phyloP scores from a whole-genome alignment of 108 stramenopile species.

The Nitzschia sp. region DNA sequence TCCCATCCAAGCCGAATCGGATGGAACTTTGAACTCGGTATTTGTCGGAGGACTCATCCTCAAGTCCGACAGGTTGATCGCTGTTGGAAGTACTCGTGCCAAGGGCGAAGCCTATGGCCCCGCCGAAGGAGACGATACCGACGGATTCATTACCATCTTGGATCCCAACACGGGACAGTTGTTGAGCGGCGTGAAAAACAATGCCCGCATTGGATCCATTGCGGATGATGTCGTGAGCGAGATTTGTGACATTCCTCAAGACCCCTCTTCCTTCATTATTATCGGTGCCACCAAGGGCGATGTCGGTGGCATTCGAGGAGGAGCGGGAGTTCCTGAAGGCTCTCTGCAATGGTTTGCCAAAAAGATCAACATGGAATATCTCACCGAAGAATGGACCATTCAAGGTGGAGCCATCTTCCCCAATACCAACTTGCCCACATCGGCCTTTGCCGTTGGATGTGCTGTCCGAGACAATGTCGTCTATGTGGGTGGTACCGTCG shows the following conservation, averaged over 20 bases:
- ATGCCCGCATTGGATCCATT: constrained; percentile 11
- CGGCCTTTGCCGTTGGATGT: constrained; percentile 5
- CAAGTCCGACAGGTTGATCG: constrained; percentile 7
- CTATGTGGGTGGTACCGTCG: constrained; percentile 33
- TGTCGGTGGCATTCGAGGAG: constrained; percentile 16
- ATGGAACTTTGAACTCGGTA: background rate
- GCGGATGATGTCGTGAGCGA: constrained; percentile 25
- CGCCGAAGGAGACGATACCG: constrained; percentile 9
- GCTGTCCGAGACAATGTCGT: background rate
- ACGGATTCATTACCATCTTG: constrained; percentile 22
- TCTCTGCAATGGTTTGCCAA: constrained; percentile 25
- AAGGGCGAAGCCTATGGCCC: constrained; percentile 15
- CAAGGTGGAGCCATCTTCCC: constrained; percentile 21
- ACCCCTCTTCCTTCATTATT: constrained; percentile 6
- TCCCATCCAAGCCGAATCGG: constrained; percentile 5
- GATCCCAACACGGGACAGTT: constrained; percentile 12
- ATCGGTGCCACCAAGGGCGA: constrained; percentile 35
- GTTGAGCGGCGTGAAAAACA: background rate
- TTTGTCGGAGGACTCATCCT: constrained; percentile 22
- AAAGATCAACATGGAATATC: background rate
- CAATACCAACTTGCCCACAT: background rate
- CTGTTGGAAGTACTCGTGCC: constrained; percentile 24
- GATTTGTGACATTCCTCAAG: constrained; percentile 14
- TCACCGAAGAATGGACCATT: constrained; percentile 11
- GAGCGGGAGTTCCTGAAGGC: background rate